Evolutionary conservation across 129 eudicot species (phyloP), one percentile per base, ranked within the genome.

Genomic region (Glebionis coronaria): DNA sequence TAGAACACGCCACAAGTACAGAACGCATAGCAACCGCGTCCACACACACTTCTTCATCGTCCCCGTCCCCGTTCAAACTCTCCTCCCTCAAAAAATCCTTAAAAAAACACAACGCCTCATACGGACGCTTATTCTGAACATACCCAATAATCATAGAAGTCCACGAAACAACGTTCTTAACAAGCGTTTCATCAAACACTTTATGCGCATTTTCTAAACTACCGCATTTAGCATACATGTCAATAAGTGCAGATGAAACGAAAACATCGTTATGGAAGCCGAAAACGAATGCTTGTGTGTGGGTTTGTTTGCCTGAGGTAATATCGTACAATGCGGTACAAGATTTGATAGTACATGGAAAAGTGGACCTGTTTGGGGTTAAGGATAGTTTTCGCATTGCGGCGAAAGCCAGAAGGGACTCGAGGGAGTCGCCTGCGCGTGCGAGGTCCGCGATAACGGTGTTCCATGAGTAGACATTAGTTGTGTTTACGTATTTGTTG

Each of bases 111-210:
- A 78, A 61, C 21, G 79, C 82, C 0, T 78, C 71, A 51, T 60
- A 40, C 3, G 83, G 76, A 16, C 56, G 31, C 40, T 76, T 83
- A 28, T 78, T 71, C 59, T 67, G 83, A 15, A 84, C 79, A 55
- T 74, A 81, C 54, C 90, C 86, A 50, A 74, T 67, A 57, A 84
- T 75, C 81, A 84, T 78, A 10, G 86, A 77, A 76, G 86, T 84
- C 90, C 90, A 84, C 57, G 86, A 84, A 67, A 84, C 81, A 27
- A 74, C 78, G 59, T 81, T 81, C 73, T 86, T 42, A 9, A 14
- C 61, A 62, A 83, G 83, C 61, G 76, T 62, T 78, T 68, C 86
- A 25, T 81, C 84, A 61, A 84, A 84, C 86, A 84, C 42, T 46
- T 78, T 71, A 8, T 66, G 73, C 12, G 86, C 90, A 50, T 78